Evolutionary conservation across 192 early-diverging fungal genomes (phyloP).

Genomic region (Backusella morwellensis): DNA sequence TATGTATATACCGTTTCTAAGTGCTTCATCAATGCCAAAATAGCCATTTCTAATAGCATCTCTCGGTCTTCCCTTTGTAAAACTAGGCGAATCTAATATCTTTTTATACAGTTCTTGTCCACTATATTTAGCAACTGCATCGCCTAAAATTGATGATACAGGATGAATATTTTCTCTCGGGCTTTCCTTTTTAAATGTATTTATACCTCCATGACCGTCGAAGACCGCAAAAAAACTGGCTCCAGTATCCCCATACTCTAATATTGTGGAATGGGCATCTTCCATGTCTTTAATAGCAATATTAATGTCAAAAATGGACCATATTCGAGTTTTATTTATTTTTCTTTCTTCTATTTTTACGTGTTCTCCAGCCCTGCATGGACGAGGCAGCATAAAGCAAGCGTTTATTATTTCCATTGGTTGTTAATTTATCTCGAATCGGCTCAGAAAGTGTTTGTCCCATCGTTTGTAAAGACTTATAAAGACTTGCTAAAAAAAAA

Average conservation of each 20-base stretch:
- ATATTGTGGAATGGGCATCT: conserved; percentile 91
- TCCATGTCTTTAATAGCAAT: conserved; percentile 74
- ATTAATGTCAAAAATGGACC: neutral
- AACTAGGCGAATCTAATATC: conserved; percentile 64
- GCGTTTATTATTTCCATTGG: conserved; percentile 72
- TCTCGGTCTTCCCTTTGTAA: conserved; percentile 60
- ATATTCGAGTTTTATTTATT: conserved; percentile 4
- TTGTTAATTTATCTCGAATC: conserved; percentile 83
- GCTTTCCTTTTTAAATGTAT: conserved; percentile 13
- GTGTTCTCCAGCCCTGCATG: conserved; percentile 98
- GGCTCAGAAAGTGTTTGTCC: conserved; percentile 96
- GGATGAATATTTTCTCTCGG: neutral
- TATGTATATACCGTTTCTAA: conserved; percentile 60
- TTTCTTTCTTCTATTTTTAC: conserved; percentile 44
- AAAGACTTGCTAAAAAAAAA: neutral
- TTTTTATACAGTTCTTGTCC: conserved; percentile 73
- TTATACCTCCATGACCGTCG: conserved; percentile 90
- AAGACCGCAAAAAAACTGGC: conserved; percentile 92
- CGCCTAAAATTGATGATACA: conserved; percentile 39
- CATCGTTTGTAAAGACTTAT: conserved; percentile 50
- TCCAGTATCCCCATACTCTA: conserved; percentile 61
- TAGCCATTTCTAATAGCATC: conserved; percentile 86
- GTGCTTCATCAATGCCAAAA: conserved; percentile 72
- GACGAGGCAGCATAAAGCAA: conserved; percentile 81
- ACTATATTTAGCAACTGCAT: conserved; percentile 80